A percentile compares a stretch with the other conserved stretches of the same genome.
Evolutionary conservation across 1,139 yeast genomes (phyloP).

Genomic region (Suhomyces yuchorum): DNA sequence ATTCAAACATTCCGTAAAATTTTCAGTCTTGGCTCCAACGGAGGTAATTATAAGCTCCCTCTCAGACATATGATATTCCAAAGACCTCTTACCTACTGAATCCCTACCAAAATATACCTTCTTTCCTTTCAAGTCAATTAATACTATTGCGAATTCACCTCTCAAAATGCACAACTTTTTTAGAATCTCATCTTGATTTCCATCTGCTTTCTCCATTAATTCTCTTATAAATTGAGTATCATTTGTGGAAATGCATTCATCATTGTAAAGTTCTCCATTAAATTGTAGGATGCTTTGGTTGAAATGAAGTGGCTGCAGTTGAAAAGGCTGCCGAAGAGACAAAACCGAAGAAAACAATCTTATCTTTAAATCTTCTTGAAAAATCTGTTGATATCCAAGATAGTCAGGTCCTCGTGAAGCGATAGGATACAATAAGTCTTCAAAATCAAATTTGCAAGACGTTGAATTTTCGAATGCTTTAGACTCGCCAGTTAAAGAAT

Average conservation of each 20-base stretch:
- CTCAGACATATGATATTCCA: constrained; percentile 45
- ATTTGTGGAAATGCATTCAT: constrained; percentile 42
- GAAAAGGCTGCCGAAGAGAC: constrained; percentile 76
- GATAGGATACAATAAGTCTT: constrained; percentile 14
- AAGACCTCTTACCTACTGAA: constrained; percentile 74
- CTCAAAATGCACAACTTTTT: constrained; percentile 43
- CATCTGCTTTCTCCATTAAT: constrained; percentile 12
- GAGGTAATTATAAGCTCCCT: constrained; percentile 52
- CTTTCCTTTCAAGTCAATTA: constrained; percentile 40
- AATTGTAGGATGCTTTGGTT: constrained; percentile 56
- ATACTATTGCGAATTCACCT: constrained; percentile 82
- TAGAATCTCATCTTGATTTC: constrained; percentile 30
- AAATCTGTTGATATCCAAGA: constrained; percentile 17
- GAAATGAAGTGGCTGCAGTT: constrained; percentile 59
- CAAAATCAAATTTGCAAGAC: not conserved
- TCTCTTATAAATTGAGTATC: constrained; percentile 37
- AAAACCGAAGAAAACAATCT: constrained; percentile 68
- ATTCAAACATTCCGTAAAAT: constrained; percentile 55
- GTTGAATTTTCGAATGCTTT: not conserved
- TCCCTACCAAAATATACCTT: constrained; percentile 81
- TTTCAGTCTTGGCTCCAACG: constrained; percentile 28
- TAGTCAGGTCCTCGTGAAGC: constrained; percentile 28
- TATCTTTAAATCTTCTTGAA: constrained; percentile 18
- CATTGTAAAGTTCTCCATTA: constrained; percentile 85
- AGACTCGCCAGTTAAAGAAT: constrained; percentile 1